Base-by-base conservation (phyloP, 2,329 filamentous ascomycete genomes). In the Fusarium sp. region DNA sequence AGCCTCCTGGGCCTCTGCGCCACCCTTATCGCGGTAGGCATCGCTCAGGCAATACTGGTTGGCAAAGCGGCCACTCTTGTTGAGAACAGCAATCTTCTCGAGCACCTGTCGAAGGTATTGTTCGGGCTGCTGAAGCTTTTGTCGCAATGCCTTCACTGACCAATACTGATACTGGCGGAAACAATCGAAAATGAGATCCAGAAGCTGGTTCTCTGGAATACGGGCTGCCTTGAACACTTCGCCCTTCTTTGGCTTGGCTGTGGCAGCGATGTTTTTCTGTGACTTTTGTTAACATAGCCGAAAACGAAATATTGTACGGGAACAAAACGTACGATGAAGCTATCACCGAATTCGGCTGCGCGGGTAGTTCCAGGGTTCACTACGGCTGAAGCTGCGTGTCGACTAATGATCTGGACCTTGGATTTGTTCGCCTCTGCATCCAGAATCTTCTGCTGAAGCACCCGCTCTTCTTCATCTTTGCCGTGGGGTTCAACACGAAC, bases 131-230 rank as follows among this genome's bases (percentile, higher is more conserved):
- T 91, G 89, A 42, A 97, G 89, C 68, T 88, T 86, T 56, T 90
- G 87, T 72, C 94, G 94, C 75, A 99, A 89, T 10, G 92, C 90
- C 79, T 94, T 95, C 87, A 98, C 93, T n/a, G 93, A 91, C 95
- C 95, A 99, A 83, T 96, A 98, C 77, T 92, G 91, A 86, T 93
- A 97, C 78, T 92, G 86, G 63, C 91, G 90, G 90, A 98, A 99
- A 79, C 91, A 92, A 54, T 88, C 85, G 85, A 95, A 95, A 69
- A 99, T 91, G 72, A 90, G 88, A 83, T 98, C 95, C 83, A 97
- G 85, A 71, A 99, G 90, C 78, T 96, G 92, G 86, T 94, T 92
- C 82, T 95, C 91, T 48, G 94, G 91, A 83, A 98, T 95, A 83
- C 96, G 95, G 38, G 94, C 93, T 33, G 93, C 92, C 85, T 98